phyloP scores from a whole-genome alignment of 2,329 filamentous ascomycete genomes.

The Cercospora sp. region DNA sequence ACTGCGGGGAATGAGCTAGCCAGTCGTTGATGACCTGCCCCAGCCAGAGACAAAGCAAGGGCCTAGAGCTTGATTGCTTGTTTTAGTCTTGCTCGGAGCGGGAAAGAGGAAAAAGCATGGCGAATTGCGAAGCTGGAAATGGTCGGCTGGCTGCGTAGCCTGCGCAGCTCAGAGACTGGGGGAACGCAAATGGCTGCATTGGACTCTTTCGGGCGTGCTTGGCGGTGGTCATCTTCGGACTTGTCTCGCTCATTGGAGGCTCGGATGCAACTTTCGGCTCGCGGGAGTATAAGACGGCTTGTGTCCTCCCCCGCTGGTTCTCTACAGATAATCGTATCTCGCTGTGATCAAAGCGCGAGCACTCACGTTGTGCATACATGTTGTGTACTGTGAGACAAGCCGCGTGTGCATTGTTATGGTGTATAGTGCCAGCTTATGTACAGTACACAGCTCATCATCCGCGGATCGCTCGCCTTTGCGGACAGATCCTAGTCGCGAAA shows the following conservation, averaged over 20 bases:
- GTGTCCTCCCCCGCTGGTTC: background rate
- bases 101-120: background rate
- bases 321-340: background rate
- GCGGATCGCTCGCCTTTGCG: background rate
- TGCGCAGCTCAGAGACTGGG: background rate
- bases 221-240: constrained; percentile 11
- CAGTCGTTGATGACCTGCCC: background rate
- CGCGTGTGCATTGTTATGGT: background rate
- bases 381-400: background rate
- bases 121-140: background rate
- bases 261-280: background rate
- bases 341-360: background rate
- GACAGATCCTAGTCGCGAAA: background rate
- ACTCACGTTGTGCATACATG: background rate
- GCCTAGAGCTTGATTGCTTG: background rate
- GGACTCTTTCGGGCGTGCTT: background rate
- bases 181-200: background rate
- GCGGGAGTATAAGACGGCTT: background rate
- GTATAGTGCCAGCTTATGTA: background rate
- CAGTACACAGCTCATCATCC: background rate
- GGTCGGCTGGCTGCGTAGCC: background rate
- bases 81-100: background rate
- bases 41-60: background rate
- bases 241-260: constrained; percentile 6
- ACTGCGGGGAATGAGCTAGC: background rate